Evolutionary conservation across 495 filamentous ascomycete genomes (phyloP).

Genomic region (Sordaria brevicollis): DNA sequence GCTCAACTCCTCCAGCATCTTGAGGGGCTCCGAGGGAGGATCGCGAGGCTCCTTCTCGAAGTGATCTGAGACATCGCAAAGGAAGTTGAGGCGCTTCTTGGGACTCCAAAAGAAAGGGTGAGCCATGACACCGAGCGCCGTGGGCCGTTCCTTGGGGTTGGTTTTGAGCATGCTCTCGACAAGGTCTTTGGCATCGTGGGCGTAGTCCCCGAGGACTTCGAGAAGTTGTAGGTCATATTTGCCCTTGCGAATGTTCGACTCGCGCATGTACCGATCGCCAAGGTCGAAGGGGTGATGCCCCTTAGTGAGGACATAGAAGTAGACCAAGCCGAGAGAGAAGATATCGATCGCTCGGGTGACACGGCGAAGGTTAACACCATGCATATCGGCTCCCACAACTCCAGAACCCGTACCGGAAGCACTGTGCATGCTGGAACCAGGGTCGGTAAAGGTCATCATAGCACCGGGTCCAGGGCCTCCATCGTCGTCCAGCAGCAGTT

Average conservation of each 20-base stretch:
- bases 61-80: constrained; percentile 88
- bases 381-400: constrained; percentile 35
- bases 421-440: constrained; percentile 33
- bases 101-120: constrained; percentile 95
- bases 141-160: constrained; percentile 59
- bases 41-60: constrained; percentile 87
- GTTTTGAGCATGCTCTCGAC: constrained; percentile 73
- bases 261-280: constrained; percentile 84
- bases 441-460: constrained; percentile 23
- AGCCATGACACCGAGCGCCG: constrained; percentile 65
- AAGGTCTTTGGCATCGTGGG: constrained; percentile 76
- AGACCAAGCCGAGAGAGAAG: constrained; percentile 90
- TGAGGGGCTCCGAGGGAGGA: constrained; percentile 57
- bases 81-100: constrained; percentile 78
- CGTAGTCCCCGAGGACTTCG: constrained; percentile 64
- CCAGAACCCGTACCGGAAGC: constrained; percentile 28
- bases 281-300: constrained; percentile 93
- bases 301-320: constrained; percentile 88
- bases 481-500: constrained; percentile 77
- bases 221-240: constrained; percentile 63
- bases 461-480: constrained; percentile 14
- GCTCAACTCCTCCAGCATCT: constrained; percentile 40
- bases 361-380: constrained; percentile 37
- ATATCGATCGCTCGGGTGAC: constrained; percentile 95
- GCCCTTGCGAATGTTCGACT: constrained; percentile 91